Percentiles rank a stretch among this genome's conserved stretches.
Conservation (phyloP, 495 filamentous ascomycete genomes). For the Tirmania nivea region DNA sequence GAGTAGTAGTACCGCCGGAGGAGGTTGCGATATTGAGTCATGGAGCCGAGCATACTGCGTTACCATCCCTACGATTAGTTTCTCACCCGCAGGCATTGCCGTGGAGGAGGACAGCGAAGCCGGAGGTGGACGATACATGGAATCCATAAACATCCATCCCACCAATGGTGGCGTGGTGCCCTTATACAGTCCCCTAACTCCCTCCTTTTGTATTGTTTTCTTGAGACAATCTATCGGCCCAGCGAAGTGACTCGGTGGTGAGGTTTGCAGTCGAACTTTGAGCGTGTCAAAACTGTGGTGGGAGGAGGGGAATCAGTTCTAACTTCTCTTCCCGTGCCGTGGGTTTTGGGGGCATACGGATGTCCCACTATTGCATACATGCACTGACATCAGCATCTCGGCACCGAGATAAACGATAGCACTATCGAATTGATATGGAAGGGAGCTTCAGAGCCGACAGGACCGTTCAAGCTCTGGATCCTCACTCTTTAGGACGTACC, state of each 20-base stretch:
- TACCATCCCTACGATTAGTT: no score
- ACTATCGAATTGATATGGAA: no score
- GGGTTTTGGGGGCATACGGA: constrained; percentile 28
- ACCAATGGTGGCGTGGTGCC: constrained; percentile 74
- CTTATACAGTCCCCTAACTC: constrained; percentile 63
- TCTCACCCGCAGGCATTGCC: no score
- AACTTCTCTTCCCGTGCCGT: not conserved
- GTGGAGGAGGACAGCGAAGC: not conserved
- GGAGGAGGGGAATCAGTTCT: constrained; percentile 28
- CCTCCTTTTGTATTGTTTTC: constrained; percentile 62
- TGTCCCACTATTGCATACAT: constrained; percentile 32
- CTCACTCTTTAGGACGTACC: no score
- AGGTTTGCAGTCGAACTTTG: constrained; percentile 91
- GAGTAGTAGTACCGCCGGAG: constrained; percentile 61
- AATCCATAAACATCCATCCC: constrained; percentile 98
- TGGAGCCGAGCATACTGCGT: constrained; percentile 62
- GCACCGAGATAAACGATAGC: not conserved
- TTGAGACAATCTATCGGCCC: constrained; percentile 74
- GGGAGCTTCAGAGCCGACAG: no score
- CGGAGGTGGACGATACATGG: constrained; percentile 28
- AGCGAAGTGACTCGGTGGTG: constrained; percentile 46
- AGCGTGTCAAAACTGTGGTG: constrained; percentile 55
- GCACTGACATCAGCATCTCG: constrained; percentile 1
- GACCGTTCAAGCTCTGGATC: no score
- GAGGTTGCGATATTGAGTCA: constrained; percentile 69